Conservation (phyloP, 1,139 yeast genomes). For the Yamadazyma pseudoaaseri region DNA sequence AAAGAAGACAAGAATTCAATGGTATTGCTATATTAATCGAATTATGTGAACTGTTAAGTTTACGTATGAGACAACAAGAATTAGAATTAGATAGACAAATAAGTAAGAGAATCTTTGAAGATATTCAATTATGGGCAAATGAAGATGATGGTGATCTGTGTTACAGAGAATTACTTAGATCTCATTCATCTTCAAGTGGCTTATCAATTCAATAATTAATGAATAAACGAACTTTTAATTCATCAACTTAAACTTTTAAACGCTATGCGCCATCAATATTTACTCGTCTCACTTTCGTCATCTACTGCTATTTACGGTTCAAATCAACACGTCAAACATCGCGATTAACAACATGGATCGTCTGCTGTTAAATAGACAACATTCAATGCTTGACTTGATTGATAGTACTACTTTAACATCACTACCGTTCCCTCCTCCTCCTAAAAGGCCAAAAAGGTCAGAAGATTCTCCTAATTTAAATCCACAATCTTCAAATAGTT, state of each 20-base stretch:
- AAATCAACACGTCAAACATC: not conserved
- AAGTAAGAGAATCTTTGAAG: conserved; percentile 51
- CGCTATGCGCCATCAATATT: not conserved
- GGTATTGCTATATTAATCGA: conserved; percentile 65
- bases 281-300: no score
- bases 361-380: conserved; percentile 27
- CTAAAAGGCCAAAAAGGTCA: conserved; percentile 3
- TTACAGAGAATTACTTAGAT: conserved; percentile 1
- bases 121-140: conserved; percentile 60
- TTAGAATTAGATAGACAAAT: conserved; percentile 55
- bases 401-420: conserved; percentile 65
- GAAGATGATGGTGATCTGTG: conserved; percentile 39
- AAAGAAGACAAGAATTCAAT: conserved; percentile 53
- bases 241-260: no score
- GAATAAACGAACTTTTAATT: no score
- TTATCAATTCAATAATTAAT: no score
- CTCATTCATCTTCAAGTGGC: no score
- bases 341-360: conserved; percentile 3
- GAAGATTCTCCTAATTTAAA: not conserved
- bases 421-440: conserved; percentile 63
- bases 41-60: conserved; percentile 69
- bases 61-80: conserved; percentile 61
- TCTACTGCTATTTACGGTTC: no score
- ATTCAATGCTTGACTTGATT: conserved; percentile 58
- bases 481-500: not conserved